These are phyloP conservation scores for Plasmodium yoelii DNA, from an alignment of 169 alveolate species.

Conservation along the genomic window DNA sequence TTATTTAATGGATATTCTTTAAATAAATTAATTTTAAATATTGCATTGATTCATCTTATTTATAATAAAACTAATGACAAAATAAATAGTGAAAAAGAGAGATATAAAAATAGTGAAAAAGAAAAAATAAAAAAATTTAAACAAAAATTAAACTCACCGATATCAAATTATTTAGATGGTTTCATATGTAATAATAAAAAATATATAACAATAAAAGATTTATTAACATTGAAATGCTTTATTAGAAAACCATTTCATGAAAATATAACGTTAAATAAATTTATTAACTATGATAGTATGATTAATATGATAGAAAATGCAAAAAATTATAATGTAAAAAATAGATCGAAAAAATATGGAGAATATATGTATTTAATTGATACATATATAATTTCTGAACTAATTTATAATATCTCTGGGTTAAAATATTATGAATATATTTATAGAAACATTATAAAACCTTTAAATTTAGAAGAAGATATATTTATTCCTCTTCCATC, in stretches of 20 bases:
- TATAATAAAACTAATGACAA: slow-evolving; percentile 57
- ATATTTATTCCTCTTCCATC: slow-evolving; percentile 70
- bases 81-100: background rate
- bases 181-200: slow-evolving; percentile 81
- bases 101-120: slow-evolving; percentile 22
- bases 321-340: slow-evolving; percentile 19
- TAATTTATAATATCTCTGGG: slow-evolving; percentile 59
- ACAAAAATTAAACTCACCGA: slow-evolving; percentile 69
- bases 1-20: slow-evolving; percentile 82
- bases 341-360: slow-evolving; percentile 24
- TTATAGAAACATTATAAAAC: slow-evolving; percentile 55
- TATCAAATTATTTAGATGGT: slow-evolving; percentile 83
- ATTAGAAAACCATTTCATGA: slow-evolving; percentile 79
- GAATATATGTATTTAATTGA: slow-evolving; percentile 57
- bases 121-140: slow-evolving; percentile 55
- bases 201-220: slow-evolving; percentile 78
- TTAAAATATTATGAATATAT: slow-evolving; percentile 53
- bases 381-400: slow-evolving; percentile 51
- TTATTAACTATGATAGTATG: slow-evolving; percentile 73
- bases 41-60: slow-evolving; percentile 79
- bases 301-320: slow-evolving; percentile 78
- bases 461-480: slow-evolving; percentile 52
- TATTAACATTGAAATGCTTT: slow-evolving; percentile 77
- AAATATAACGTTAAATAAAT: slow-evolving; percentile 69
- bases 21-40: slow-evolving; percentile 76